Conservation (phyloP, 116 monocot genomes). For the Posidonia oceanica region DNA sequence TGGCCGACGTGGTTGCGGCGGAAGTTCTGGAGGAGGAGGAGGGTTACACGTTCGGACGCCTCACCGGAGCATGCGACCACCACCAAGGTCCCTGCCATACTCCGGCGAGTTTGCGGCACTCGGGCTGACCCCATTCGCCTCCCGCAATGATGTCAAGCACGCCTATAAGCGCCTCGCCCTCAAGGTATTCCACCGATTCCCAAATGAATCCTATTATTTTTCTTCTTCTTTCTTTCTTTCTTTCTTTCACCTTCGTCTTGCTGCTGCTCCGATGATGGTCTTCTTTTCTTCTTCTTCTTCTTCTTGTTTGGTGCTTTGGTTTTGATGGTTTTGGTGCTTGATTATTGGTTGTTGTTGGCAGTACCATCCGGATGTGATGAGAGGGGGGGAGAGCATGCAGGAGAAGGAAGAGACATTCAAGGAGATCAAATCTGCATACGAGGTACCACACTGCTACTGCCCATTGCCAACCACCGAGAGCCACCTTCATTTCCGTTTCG, state of each 20-base stretch:
- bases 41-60: neutral
- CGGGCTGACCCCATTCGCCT: slow-evolving; percentile 15
- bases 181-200: slow-evolving; percentile 6
- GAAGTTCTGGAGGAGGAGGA: neutral
- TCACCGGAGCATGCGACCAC: neutral
- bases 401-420: slow-evolving; percentile 12
- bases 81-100: neutral
- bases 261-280: neutral
- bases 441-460: slow-evolving; percentile 1
- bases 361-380: slow-evolving; percentile 23
- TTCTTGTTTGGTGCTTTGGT: neutral
- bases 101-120: slow-evolving; percentile 12
- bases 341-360: neutral
- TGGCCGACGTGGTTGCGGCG: neutral
- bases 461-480: no score
- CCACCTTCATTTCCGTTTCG: neutral
- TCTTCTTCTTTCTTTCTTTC: no score
- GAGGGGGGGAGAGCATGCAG: slow-evolving; percentile 1
- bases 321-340: neutral
- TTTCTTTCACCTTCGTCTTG: neutral
- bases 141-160: slow-evolving; percentile 13
- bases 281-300: neutral
- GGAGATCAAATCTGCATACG: slow-evolving; percentile 21
- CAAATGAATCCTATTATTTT: no score
- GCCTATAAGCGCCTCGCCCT: slow-evolving; percentile 17